Percentiles rank a stretch among this genome's conserved stretches.
phyloP scores from a whole-genome alignment of 2,329 filamentous ascomycete species.

The Sphaerulina vaccinii region DNA sequence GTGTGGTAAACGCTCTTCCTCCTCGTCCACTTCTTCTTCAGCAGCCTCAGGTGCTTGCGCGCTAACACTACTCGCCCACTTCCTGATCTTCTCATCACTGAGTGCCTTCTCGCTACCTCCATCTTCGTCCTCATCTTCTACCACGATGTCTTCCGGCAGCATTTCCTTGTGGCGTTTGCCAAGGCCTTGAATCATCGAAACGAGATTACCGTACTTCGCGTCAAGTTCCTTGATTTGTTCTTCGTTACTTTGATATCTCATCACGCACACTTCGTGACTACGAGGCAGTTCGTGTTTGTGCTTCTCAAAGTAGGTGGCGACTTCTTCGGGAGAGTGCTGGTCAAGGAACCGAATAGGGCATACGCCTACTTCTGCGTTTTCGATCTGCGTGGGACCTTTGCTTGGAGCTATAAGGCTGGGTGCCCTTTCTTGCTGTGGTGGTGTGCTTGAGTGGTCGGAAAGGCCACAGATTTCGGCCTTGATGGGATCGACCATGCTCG shows the following conservation, averaged over 20 bases:
- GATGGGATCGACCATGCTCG: conserved; percentile 37
- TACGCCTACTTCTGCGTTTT: conserved; percentile 51
- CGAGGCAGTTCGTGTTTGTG: conserved; percentile 94
- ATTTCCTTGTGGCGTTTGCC: conserved; percentile 85
- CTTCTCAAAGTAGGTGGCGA: conserved; percentile 88
- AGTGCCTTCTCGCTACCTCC: conserved; percentile 43
- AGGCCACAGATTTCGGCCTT: conserved; percentile 39
- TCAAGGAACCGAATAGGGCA: conserved; percentile 93
- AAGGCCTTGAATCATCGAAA: conserved; percentile 90
- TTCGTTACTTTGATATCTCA: conserved; percentile 83
- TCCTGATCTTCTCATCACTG: conserved; percentile 72
- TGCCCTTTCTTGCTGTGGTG: conserved; percentile 15
- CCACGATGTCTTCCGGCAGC: conserved; percentile 60
- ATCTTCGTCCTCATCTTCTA: conserved; percentile 46
- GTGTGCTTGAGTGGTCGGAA: conserved; percentile 28
- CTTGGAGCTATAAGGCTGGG: conserved; percentile 11
- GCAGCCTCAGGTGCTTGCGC: conserved; percentile 50
- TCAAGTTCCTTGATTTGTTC: conserved; percentile 84
- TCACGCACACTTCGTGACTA: conserved; percentile 89
- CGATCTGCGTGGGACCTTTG: conserved; percentile 21
- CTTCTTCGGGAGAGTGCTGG: conserved; percentile 87
- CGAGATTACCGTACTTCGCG: conserved; percentile 88
- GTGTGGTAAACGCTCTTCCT: conserved; percentile 65
- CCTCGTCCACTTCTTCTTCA: conserved; percentile 43
- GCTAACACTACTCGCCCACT: conserved; percentile 79